Percentiles rank a stretch among this genome's conserved stretches.
These are phyloP conservation scores for Thuidium tamariscinum DNA, from an alignment of 225 moss, liverwort and hornwort genomes.

Conservation along the genomic window DNA sequence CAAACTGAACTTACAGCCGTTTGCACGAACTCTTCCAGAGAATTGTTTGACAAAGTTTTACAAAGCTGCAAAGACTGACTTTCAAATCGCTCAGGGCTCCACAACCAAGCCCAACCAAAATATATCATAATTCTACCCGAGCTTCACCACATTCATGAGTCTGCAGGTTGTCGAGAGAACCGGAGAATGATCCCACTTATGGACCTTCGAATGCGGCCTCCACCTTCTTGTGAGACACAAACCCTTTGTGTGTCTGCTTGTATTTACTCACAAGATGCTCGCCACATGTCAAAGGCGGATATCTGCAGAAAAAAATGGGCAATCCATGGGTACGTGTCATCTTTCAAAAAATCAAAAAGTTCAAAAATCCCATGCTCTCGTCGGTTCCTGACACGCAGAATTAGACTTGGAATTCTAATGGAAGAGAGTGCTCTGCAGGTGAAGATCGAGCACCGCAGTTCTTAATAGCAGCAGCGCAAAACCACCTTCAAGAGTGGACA, in stretches of 20 bases:
- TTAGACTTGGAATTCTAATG: not conserved
- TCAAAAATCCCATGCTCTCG: not conserved
- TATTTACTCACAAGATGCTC: conserved; percentile 36
- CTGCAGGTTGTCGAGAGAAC: not conserved
- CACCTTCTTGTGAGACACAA: conserved; percentile 8
- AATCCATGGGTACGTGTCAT: not conserved
- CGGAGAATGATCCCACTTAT: not conserved
- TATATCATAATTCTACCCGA: not conserved
- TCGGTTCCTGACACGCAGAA: not conserved
- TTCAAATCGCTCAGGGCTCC: not conserved
- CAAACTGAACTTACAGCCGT: not conserved
- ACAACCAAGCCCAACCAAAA: not conserved
- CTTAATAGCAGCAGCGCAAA: not conserved
- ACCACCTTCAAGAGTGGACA: not conserved
- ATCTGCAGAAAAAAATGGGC: conserved; percentile 1
- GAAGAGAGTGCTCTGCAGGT: not conserved
- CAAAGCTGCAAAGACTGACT: not conserved
- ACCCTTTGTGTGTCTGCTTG: conserved; percentile 17
- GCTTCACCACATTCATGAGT: not conserved
- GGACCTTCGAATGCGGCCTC: not conserved
- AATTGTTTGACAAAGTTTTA: not conserved
- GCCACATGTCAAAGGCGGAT: conserved; percentile 25
- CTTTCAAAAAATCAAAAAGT: not conserved
- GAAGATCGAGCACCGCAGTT: not conserved
- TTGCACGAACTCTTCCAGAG: not conserved